Conservation (phyloP, 2,329 filamentous ascomycete genomes). For the Beauveria sp. region DNA sequence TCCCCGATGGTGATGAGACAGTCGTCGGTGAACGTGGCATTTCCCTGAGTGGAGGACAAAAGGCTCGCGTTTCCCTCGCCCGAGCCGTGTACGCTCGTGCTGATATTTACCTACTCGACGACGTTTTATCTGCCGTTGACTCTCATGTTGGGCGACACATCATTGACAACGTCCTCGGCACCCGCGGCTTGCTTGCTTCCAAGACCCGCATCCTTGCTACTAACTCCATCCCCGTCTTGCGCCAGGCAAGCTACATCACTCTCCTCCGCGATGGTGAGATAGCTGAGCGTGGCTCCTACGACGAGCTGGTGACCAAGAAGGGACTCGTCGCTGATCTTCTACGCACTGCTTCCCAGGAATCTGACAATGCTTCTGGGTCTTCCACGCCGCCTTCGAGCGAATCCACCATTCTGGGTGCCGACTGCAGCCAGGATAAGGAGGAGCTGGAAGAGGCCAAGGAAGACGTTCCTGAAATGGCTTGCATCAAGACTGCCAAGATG, state of each 20-base stretch:
- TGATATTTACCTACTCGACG: constrained; percentile 93
- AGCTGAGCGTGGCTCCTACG: constrained; percentile 81
- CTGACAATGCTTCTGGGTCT: constrained; percentile 35
- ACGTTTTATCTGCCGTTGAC: constrained; percentile 94
- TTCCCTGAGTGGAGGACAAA: constrained; percentile 91
- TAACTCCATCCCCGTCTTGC: constrained; percentile 86
- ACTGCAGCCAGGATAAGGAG: constrained; percentile 48
- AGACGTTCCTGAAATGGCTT: constrained; percentile 63
- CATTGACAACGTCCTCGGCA: constrained; percentile 87
- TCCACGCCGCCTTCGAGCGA: constrained; percentile 43
- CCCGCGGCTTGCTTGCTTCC: constrained; percentile 68
- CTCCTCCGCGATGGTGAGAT: constrained; percentile 78
- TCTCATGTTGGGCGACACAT: constrained; percentile 93
- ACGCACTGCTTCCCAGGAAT: constrained; percentile 61
- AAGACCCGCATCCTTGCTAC: constrained; percentile 93
- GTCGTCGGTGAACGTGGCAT: constrained; percentile 96
- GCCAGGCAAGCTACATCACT: constrained; percentile 82
- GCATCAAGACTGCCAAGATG: constrained; percentile 51
- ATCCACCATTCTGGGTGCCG: constrained; percentile 48
- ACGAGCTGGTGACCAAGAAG: constrained; percentile 87
- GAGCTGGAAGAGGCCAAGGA: constrained; percentile 75
- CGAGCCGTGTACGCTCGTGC: constrained; percentile 92
- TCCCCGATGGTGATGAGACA: constrained; percentile 94
- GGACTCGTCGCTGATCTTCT: constrained; percentile 81
- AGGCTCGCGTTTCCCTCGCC: constrained; percentile 84